Conservation (phyloP, 139 green algal species). For the Auxenochlorella pyrenoidosa region DNA sequence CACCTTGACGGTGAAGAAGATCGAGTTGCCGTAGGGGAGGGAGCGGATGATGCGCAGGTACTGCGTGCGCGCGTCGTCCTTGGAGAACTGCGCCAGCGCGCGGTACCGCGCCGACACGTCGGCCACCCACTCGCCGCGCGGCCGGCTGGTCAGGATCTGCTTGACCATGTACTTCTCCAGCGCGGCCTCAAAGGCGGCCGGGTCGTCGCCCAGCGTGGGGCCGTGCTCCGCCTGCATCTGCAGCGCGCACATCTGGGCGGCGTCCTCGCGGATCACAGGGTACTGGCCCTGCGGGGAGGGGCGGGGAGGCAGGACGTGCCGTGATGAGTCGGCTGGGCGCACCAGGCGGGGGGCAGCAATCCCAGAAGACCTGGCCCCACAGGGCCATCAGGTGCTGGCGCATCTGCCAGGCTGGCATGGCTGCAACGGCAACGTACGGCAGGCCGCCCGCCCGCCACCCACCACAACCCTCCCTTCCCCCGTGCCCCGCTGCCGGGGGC, state of each 20-base stretch:
- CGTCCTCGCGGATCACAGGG: constrained; percentile 95
- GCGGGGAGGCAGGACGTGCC: not conserved
- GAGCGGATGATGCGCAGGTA: constrained; percentile 95
- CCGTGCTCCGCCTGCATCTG: constrained; percentile 86
- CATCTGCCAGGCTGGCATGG: no score
- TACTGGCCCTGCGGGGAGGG: constrained; percentile 84
- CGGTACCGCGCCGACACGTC: constrained; percentile 87
- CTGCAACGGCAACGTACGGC: no score
- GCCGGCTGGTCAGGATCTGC: constrained; percentile 78
- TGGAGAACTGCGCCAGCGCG: constrained; percentile 81
- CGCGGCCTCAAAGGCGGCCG: constrained; percentile 64
- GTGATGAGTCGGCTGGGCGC: no score
- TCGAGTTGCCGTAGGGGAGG: constrained; percentile 91
- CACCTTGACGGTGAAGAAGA: constrained; percentile 84
- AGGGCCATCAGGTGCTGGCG: no score
- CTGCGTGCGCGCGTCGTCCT: constrained; percentile 89
- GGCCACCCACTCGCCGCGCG: constrained; percentile 80
- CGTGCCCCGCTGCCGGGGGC: no score
- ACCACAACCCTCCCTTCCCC: no score
- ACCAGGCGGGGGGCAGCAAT: no score
- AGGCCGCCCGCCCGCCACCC: no score
- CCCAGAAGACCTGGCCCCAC: no score
- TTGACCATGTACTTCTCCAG: constrained; percentile 81
- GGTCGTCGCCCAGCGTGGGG: constrained; percentile 65
- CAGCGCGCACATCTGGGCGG: constrained; percentile 93